phyloP scores from a whole-genome alignment of 805 yeast genomes.

The Lachancea cidri region DNA sequence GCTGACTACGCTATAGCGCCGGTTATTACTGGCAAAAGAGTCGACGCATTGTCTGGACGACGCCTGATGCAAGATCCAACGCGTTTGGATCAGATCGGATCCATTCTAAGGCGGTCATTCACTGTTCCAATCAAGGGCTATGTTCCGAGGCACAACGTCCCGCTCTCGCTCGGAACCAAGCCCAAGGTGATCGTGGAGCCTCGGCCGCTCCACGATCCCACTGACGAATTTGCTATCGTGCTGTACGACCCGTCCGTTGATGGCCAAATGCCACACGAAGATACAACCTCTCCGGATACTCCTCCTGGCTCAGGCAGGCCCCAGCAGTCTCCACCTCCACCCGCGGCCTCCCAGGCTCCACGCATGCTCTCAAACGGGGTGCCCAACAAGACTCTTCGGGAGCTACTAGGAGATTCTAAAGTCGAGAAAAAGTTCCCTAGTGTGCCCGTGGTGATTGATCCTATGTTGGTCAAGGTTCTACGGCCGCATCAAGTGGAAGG shows the following conservation, averaged over 20 bases:
- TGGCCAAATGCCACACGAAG: constrained; percentile 30
- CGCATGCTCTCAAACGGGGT: constrained; percentile 30
- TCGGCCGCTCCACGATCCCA: constrained; percentile 90
- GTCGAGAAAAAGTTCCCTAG: constrained; percentile 57
- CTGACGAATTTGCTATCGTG: constrained; percentile 89
- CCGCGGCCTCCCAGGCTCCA: constrained; percentile 38
- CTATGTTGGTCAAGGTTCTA: constrained; percentile 71
- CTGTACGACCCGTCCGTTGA: constrained; percentile 94
- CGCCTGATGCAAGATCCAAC: constrained; percentile 40
- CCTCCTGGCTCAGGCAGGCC: constrained; percentile 7
- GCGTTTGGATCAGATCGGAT: constrained; percentile 34
- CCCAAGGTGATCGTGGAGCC: constrained; percentile 70
- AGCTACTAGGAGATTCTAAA: constrained; percentile 68
- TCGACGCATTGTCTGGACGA: constrained; percentile 59
- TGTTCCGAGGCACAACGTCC: constrained; percentile 40
- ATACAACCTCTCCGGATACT: not conserved
- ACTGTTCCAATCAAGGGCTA: constrained; percentile 52
- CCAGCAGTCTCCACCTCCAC: constrained; percentile 25
- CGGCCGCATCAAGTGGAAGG: constrained; percentile 98
- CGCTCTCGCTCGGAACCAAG: constrained; percentile 83
- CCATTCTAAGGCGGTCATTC: constrained; percentile 45
- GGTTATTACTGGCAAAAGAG: constrained; percentile 35
- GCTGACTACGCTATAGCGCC: no score
- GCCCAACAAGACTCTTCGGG: constrained; percentile 61
- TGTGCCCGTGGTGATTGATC: constrained; percentile 96